Conservation (phyloP, 176 grass and related monocot genomes). For the Oryza officinalis region DNA sequence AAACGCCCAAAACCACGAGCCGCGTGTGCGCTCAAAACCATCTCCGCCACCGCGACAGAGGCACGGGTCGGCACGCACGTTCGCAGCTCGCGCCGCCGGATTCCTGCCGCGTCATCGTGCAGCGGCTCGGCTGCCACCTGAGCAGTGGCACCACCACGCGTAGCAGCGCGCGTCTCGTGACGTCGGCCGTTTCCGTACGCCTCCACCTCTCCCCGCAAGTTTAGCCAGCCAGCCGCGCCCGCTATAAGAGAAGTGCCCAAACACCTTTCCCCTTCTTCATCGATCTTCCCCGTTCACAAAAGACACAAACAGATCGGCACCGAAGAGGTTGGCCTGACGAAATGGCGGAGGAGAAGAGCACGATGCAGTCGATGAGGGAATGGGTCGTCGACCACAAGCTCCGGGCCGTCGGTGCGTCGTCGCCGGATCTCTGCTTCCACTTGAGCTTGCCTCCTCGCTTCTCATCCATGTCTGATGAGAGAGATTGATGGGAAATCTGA, state of each 20-base stretch:
- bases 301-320: background rate
- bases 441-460: background rate
- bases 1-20: no score
- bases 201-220: background rate
- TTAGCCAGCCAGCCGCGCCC: background rate
- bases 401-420: constrained; percentile 60
- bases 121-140: no score
- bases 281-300: background rate
- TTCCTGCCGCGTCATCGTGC: no score
- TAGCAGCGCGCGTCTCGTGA: no score
- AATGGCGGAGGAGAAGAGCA: constrained; percentile 55
- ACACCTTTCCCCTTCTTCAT: background rate
- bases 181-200: background rate
- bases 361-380: constrained; percentile 53
- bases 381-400: constrained; percentile 84
- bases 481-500: background rate
- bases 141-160: no score
- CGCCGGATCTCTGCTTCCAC: background rate
- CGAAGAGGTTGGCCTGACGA: background rate
- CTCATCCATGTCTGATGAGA: background rate
- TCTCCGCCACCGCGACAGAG: no score
- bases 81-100: no score
- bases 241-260: background rate
- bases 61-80: no score
- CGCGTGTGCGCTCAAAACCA: no score